Conservation (phyloP, 1,284 basidiomycete genomes). For the Coniophora puteana region DNA sequence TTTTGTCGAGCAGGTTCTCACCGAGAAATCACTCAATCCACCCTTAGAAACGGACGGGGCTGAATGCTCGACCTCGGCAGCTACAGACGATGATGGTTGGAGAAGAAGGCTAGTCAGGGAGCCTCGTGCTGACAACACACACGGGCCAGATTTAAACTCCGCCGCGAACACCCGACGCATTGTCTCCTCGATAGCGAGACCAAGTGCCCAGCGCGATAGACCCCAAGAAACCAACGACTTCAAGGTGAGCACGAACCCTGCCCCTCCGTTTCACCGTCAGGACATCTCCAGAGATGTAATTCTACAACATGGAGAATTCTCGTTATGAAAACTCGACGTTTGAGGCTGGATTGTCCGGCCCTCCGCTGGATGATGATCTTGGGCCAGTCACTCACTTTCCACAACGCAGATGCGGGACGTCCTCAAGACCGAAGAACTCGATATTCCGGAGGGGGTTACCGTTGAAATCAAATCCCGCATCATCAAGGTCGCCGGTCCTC, state of each 20-base stretch:
- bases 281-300: background rate
- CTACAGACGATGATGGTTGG: slow-evolving; percentile 48
- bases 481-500: slow-evolving; percentile 87
- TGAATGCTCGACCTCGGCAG: slow-evolving; percentile 10
- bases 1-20: too few relatives aligned
- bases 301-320: slow-evolving; percentile 1
- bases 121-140: slow-evolving; percentile 21
- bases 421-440: slow-evolving; percentile 91
- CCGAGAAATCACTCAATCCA: too few relatives aligned
- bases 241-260: slow-evolving; percentile 23
- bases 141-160: slow-evolving; percentile 23
- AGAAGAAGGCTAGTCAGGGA: slow-evolving; percentile 32
- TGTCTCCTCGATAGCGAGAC: slow-evolving; percentile 4
- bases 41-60: too few relatives aligned
- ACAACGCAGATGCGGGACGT: slow-evolving; percentile 80
- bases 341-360: slow-evolving; percentile 28
- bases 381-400: slow-evolving; percentile 14
- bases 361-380: slow-evolving; percentile 17
- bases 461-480: slow-evolving; percentile 86
- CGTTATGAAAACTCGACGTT: slow-evolving; percentile 3
- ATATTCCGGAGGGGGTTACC: slow-evolving; percentile 83
- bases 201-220: slow-evolving; percentile 16
- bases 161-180: slow-evolving; percentile 26
- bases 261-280: too few relatives aligned
- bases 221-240: slow-evolving; percentile 21